phyloP scores from a whole-genome alignment of 805 yeast species.

The Kodamaea nitidulidarum region DNA sequence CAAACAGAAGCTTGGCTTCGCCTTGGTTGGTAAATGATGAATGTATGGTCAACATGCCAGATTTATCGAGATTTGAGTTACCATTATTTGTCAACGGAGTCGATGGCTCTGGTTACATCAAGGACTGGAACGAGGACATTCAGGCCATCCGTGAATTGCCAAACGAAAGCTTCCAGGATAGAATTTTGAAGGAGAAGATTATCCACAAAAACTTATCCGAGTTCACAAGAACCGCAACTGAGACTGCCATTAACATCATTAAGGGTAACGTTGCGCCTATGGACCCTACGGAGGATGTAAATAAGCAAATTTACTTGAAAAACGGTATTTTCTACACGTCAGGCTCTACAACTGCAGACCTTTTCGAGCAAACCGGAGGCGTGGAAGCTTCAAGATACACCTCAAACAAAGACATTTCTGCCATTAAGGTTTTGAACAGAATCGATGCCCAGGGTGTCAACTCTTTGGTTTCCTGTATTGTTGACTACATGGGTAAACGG shows the following conservation, averaged over 20 bases:
- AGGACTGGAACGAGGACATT: constrained; percentile 89
- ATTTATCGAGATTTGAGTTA: constrained; percentile 57
- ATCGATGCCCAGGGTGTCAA: constrained; percentile 60
- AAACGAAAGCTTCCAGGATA: constrained; percentile 52
- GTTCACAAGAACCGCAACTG: constrained; percentile 69
- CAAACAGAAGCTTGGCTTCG: constrained; percentile 57
- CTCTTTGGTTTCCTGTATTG: constrained; percentile 75
- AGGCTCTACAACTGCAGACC: constrained; percentile 55
- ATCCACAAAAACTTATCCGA: constrained; percentile 69
- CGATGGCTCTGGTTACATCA: constrained; percentile 53
- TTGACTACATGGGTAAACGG: constrained; percentile 87
- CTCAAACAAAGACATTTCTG: constrained; percentile 70
- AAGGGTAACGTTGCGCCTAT: constrained; percentile 72
- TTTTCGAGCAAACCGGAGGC: constrained; percentile 67
- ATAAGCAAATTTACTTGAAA: constrained; percentile 64
- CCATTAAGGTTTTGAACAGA: constrained; percentile 64
- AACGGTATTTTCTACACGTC: constrained; percentile 85
- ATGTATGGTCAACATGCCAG: constrained; percentile 38
- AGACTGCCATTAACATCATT: constrained; percentile 74
- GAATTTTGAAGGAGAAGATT: constrained; percentile 71
- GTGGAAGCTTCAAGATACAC: constrained; percentile 82
- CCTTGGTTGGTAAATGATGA: constrained; percentile 70
- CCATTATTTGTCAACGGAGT: constrained; percentile 51
- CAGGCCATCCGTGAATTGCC: constrained; percentile 79
- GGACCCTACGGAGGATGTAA: constrained; percentile 69